phyloP scores from a whole-genome alignment of 805 yeast species.

The Candida sithepensis region DNA sequence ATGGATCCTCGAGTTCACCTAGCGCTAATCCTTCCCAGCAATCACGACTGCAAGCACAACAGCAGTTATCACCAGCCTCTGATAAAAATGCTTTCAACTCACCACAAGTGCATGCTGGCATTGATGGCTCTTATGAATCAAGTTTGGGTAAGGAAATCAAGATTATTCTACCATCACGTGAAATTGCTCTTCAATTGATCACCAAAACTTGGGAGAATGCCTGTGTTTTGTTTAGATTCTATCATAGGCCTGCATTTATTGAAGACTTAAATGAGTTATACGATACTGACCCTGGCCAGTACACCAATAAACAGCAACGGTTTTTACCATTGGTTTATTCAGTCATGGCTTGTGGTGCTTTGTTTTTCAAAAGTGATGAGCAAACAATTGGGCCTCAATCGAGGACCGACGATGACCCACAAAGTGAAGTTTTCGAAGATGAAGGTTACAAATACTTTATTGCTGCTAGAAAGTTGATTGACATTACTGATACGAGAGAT shows the following conservation, averaged over 20 bases:
- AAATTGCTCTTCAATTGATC: slow-evolving; percentile 65
- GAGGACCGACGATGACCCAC: slow-evolving; percentile 26
- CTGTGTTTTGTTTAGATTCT: slow-evolving; percentile 79
- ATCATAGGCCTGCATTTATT: slow-evolving; percentile 78
- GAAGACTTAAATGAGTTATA: slow-evolving; percentile 73
- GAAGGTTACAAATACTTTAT: slow-evolving; percentile 79
- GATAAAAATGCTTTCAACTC: slow-evolving; percentile 13
- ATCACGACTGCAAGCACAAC: not conserved
- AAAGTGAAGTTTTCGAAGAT: slow-evolving; percentile 48
- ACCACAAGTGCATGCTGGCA: slow-evolving; percentile 26
- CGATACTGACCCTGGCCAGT: slow-evolving; percentile 68
- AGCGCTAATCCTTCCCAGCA: slow-evolving; percentile 4
- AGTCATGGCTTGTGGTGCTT: slow-evolving; percentile 84
- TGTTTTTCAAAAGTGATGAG: slow-evolving; percentile 56
- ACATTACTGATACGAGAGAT: slow-evolving; percentile 81
- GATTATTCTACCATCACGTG: slow-evolving; percentile 71
- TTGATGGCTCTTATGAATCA: slow-evolving; percentile 38
- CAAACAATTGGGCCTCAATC: slow-evolving; percentile 25
- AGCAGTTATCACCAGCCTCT: slow-evolving; percentile 14
- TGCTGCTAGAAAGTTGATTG: slow-evolving; percentile 76
- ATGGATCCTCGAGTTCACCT: not conserved
- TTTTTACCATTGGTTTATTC: slow-evolving; percentile 80
- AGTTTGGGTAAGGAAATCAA: slow-evolving; percentile 48
- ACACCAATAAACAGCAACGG: slow-evolving; percentile 68
- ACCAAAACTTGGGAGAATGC: slow-evolving; percentile 82